Conservation (phyloP, 176 grass and related monocot genomes). For the Aegilops sharonensis region DNA sequence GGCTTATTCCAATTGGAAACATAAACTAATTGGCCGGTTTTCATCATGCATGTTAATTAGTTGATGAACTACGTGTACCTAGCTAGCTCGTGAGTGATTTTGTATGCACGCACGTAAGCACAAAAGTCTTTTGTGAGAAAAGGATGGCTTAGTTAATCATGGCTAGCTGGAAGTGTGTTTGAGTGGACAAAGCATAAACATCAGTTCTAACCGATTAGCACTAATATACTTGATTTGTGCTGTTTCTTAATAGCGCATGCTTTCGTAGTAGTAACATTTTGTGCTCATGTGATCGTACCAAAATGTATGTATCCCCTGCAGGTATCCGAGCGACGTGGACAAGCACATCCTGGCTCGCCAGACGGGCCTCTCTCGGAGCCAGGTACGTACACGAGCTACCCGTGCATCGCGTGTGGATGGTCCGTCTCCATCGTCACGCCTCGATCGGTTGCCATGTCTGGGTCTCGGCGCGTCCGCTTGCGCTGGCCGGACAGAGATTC, state of each 20-base stretch:
- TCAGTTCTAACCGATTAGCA: neutral
- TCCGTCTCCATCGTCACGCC: constrained; percentile 26
- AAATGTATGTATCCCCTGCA: constrained; percentile 4
- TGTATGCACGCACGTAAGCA: neutral
- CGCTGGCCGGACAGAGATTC: constrained; percentile 31
- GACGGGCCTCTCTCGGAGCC: constrained; percentile 89
- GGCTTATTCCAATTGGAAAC: neutral
- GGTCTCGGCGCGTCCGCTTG: constrained; percentile 37
- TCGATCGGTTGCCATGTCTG: constrained; percentile 44
- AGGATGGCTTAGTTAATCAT: neutral
- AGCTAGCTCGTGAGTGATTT: neutral
- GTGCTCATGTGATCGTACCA: neutral
- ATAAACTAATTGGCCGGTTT: neutral
- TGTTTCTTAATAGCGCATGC: neutral
- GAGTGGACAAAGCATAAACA: neutral
- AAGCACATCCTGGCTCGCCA: constrained; percentile 96
- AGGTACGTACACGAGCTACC: constrained; percentile 30
- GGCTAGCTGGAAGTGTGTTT: neutral
- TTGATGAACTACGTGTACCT: neutral
- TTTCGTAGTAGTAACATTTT: neutral
- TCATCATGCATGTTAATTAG: neutral
- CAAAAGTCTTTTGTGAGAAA: neutral
- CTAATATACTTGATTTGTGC: too few relatives aligned
- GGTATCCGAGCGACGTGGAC: constrained; percentile 95
- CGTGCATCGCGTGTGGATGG: constrained; percentile 10